Evolutionary conservation across 208 protist genomes (phyloP), one percentile per base, ranked within the genome.

Genomic region (Ichthyophonus hoferi): DNA sequence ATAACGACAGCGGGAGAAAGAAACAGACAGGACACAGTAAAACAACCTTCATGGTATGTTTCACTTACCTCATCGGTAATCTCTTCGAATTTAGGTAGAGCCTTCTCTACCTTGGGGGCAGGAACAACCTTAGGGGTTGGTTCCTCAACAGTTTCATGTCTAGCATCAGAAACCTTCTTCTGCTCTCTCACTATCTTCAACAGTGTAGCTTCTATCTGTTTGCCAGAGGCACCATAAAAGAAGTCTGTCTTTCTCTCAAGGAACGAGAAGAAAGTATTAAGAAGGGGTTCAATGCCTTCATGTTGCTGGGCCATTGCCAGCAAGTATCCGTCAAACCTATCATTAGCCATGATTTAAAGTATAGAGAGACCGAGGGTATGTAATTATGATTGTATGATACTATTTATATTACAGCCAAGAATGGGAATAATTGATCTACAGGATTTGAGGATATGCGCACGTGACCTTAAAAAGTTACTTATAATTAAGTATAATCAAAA

Each of bases 231-330:
- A 17, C 33, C 81, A n/a, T 14, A 42, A 76, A 91, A 92, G 43
- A 91, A 92, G 91, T 92, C 91, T 0, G 91, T 92, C 83, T 92
- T 92, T 33, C 91, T 67, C 31, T 78, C 40, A 1, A 92, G 79
- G 82, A 92, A 92, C 40, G 79, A 82, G 40, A 92, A 92, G 87
- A 91, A 92, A 0, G 38, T 43, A 58, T 88, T 90, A 12, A 92
- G 42, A 24, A 92, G 89, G n/a, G 42, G 35, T 38, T 91, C 88
- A 42, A 91, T 91, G 50, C 91, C 91, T 37, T 88, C 79, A 37
- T 79, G 31, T 86, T 92, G 91, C 83, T 86, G 79, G 2, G 91
- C 91, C 1, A 92, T 34, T 1, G 81, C 33, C 14, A 92, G 41
- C 58, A 88, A 79, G 41, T 87, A 24, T 24, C 85, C 83, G 67